Percentiles rank a stretch among this genome's conserved stretches.
These are phyloP conservation scores for Cardamine resedifolia DNA, from an alignment of 345 rosid genomes.

Conservation along the genomic window DNA sequence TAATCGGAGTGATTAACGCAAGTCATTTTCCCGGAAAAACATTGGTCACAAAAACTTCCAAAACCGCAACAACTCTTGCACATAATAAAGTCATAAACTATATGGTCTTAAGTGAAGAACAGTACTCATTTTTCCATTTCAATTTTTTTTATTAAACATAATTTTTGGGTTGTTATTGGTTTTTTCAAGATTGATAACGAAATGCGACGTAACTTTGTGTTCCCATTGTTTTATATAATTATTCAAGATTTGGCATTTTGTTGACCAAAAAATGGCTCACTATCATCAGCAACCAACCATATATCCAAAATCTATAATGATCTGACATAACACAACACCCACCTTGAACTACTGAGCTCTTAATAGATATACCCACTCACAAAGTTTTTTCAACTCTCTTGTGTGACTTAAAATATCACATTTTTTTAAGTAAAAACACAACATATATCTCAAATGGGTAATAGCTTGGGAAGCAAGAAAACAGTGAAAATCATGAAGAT, in stretches of 20 bases:
- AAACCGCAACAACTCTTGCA: not conserved
- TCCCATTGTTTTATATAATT: not conserved
- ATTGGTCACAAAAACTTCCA: no score
- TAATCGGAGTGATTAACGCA: no score
- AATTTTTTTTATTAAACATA: not conserved
- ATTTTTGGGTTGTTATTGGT: constrained; percentile 28
- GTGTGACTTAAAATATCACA: not conserved
- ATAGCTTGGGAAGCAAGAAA: constrained; percentile 62
- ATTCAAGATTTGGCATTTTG: constrained; percentile 37
- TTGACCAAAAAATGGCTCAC: constrained; percentile 36
- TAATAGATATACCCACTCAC: constrained; percentile 10
- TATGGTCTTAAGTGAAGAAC: constrained; percentile 26
- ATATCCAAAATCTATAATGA: constrained; percentile 23
- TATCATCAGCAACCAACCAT: constrained; percentile 39
- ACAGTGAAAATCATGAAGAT: constrained; percentile 78
- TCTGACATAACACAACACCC: constrained; percentile 35
- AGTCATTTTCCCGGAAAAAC: no score
- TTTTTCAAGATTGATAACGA: constrained; percentile 35
- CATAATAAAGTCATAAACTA: not conserved
- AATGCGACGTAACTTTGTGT: constrained; percentile 32
- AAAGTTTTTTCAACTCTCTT: not conserved
- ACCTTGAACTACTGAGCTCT: constrained; percentile 40
- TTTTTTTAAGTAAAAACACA: constrained; percentile 8
- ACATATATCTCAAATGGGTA: constrained; percentile 55
- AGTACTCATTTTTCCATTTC: not conserved